phyloP scores from a whole-genome alignment of 2,329 filamentous ascomycete species.

The Calonectria multiphialidica region DNA sequence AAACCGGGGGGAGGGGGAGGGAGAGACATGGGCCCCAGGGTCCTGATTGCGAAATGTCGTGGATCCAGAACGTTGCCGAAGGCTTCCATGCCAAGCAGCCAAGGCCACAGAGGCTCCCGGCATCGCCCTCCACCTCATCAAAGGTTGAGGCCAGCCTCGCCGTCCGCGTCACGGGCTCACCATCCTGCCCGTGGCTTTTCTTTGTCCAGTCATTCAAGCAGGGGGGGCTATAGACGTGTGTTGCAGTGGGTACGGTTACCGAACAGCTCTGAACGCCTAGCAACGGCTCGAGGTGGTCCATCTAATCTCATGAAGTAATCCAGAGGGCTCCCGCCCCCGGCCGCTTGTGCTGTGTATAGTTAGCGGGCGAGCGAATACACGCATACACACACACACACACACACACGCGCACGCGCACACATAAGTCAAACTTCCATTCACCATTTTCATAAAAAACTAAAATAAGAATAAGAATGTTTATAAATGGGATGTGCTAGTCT shows the following conservation, averaged over 20 bases:
- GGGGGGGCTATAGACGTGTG: not conserved
- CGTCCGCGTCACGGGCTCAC: not conserved
- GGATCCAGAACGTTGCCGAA: slow-evolving; percentile 1
- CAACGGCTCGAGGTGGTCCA: not conserved
- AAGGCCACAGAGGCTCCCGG: not conserved
- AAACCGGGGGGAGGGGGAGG: not conserved
- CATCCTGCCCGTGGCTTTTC: not conserved
- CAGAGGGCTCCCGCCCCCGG: not conserved
- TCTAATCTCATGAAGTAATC: slow-evolving; percentile 2
- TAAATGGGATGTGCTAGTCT: not conserved
- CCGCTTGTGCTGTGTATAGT: not conserved
- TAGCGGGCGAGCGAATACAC: not conserved
- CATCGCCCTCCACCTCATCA: not conserved
- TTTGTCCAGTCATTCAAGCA: not conserved
- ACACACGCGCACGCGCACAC: too few species aligned
- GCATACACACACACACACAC: too few species aligned
- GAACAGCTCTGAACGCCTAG: not conserved
- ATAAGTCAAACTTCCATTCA: not conserved
- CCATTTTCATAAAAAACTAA: not conserved
- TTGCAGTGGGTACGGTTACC: not conserved
- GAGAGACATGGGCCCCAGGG: not conserved
- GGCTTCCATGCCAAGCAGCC: not conserved
- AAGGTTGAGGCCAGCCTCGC: not conserved
- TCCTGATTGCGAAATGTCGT: not conserved
- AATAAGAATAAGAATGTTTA: not conserved